Percentiles rank a stretch among this genome's conserved stretches.
Conservation (phyloP, 495 filamentous ascomycete species). For the Penicillium macrosclerotiorum region DNA sequence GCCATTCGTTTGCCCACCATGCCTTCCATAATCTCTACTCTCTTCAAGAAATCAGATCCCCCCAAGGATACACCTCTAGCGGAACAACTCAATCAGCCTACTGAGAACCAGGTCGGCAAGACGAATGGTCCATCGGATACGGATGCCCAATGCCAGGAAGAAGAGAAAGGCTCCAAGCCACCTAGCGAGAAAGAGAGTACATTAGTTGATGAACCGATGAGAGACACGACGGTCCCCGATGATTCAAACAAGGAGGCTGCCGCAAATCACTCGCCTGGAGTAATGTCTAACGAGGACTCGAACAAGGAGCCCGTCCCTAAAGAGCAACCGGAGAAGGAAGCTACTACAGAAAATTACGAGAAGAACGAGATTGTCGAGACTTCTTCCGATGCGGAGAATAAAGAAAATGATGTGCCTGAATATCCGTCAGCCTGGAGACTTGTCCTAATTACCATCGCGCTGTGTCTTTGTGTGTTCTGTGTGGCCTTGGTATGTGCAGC, state of each 20-base stretch:
- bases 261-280: conserved; percentile 2
- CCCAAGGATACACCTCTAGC: too few species aligned
- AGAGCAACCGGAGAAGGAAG: conserved; percentile 3
- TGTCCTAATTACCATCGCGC: conserved; percentile 54
- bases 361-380: conserved; percentile 8
- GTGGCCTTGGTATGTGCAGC: conserved; percentile 57
- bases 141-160: conserved; percentile 9
- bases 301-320: conserved; percentile 8
- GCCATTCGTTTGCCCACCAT: background rate
- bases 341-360: conserved; percentile 7
- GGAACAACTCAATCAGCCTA: too few species aligned
- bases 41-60: conserved; percentile 11
- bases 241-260: conserved; percentile 13
- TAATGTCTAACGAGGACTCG: conserved; percentile 4
- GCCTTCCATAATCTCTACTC: conserved; percentile 12
- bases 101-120: too few species aligned
- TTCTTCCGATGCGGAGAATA: conserved; percentile 20
- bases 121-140: background rate
- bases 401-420: conserved; percentile 39
- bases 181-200: conserved; percentile 31
- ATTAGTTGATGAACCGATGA: conserved; percentile 12
- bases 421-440: conserved; percentile 54
- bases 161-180: conserved; percentile 7
- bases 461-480: conserved; percentile 63
- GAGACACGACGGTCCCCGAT: background rate